Evolutionary conservation across 192 early-diverging fungal genomes (phyloP).

Genomic region (Nowakowskiella sp.): DNA sequence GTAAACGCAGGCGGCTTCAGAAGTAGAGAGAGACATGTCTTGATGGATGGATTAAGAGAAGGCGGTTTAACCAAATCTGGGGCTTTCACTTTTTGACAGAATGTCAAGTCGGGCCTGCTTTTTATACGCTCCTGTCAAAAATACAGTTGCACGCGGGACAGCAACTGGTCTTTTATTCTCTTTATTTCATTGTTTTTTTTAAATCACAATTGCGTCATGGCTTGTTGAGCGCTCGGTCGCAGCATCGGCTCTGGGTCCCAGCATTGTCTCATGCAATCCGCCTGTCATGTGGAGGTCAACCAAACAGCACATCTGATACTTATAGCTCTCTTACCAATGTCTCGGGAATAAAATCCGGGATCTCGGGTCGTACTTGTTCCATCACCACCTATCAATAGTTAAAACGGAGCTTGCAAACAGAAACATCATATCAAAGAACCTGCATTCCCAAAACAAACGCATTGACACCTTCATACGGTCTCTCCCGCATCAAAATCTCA

Average conservation of each 20-base stretch:
- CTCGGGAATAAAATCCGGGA: conserved; percentile 24
- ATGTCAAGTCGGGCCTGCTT: too few relatives aligned
- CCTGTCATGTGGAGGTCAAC: background rate
- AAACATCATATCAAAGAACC: conserved; percentile 8
- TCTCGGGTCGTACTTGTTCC: conserved; percentile 14
- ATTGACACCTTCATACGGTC: conserved; percentile 18
- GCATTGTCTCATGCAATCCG: background rate
- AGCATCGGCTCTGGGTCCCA: background rate
- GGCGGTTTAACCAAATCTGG: too few relatives aligned
- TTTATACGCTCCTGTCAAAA: too few relatives aligned
- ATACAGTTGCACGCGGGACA: too few relatives aligned
- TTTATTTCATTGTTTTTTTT: too few relatives aligned
- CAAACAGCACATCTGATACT: background rate
- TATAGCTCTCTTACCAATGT: conserved; percentile 17
- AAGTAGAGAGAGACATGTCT: conserved; percentile 43
- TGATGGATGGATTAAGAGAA: background rate
- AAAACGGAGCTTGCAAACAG: background rate
- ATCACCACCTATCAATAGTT: conserved; percentile 10
- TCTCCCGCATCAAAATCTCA: conserved; percentile 22
- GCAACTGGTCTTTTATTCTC: too few relatives aligned
- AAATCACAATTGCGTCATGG: too few relatives aligned
- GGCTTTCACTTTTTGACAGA: too few relatives aligned
- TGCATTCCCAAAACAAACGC: conserved; percentile 27
- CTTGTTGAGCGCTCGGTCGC: background rate
- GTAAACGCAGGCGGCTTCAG: conserved; percentile 89